Percentiles rank a stretch among this genome's conserved stretches.
phyloP scores from a whole-genome alignment of 192 early-diverging fungal genomes.

The Backusella tarrabulga region DNA sequence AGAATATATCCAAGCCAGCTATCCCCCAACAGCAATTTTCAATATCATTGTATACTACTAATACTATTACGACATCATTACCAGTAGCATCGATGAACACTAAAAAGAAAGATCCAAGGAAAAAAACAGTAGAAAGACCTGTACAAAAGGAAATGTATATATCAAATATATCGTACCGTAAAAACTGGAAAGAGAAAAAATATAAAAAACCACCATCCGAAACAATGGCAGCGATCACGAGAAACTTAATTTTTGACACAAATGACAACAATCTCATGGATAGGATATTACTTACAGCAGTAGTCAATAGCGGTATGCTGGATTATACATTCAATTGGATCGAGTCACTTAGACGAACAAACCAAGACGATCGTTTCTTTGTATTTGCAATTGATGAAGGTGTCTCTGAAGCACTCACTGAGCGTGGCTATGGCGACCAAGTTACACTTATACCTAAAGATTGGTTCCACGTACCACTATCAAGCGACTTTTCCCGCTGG shows the following conservation, averaged over 20 bases:
- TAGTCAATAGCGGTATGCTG: slow-evolving; percentile 35
- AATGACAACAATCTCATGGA: neutral
- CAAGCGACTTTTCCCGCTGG: slow-evolving; percentile 25
- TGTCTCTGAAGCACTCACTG: slow-evolving; percentile 23
- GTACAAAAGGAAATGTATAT: neutral
- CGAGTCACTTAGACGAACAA: slow-evolving; percentile 25
- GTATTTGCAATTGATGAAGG: slow-evolving; percentile 38
- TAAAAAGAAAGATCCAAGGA: neutral
- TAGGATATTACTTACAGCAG: slow-evolving; percentile 31
- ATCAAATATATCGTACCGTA: neutral
- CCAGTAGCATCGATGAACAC: neutral
- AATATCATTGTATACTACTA: neutral
- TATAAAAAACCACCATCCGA: neutral
- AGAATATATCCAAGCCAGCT: neutral
- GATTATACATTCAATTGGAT: slow-evolving; percentile 44
- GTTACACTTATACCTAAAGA: slow-evolving; percentile 34
- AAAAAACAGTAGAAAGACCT: neutral
- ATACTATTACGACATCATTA: neutral
- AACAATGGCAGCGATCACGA: neutral
- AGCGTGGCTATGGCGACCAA: slow-evolving; percentile 25
- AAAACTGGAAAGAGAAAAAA: neutral
- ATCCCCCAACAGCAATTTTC: neutral
- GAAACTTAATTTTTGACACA: neutral
- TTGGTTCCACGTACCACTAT: slow-evolving; percentile 35
- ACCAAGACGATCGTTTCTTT: slow-evolving; percentile 22